A percentile compares a stretch with the other conserved stretches of the same genome.
Evolutionary conservation across 2,329 filamentous ascomycete species (phyloP).

Genomic region (Ophiocordyceps camponoti-rufipedis): DNA sequence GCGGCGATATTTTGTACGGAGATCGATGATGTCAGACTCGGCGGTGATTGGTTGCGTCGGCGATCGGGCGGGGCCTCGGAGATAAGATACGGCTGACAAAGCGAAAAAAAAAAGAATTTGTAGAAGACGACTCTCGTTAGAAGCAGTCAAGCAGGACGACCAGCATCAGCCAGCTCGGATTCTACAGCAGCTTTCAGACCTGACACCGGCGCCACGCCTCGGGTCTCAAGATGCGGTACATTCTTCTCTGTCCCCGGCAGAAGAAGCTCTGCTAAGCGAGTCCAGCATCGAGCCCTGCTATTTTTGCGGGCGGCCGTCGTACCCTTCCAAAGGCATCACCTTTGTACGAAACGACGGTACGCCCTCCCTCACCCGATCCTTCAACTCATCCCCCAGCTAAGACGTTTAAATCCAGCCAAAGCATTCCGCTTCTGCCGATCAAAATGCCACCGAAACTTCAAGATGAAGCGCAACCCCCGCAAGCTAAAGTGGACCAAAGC

Average conservation of each 20-base stretch:
- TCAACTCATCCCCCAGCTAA: background rate
- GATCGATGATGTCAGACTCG: background rate
- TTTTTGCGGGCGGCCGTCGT: conserved; percentile 29
- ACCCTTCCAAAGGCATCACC: conserved; percentile 36
- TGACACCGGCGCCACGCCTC: background rate
- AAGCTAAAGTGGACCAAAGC: conserved; percentile 97
- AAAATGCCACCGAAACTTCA: conserved; percentile 56
- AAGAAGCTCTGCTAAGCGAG: background rate
- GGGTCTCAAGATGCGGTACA: conserved; percentile 3
- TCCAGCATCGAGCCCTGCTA: conserved; percentile 25
- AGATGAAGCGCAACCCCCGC: conserved; percentile 95
- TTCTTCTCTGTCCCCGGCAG: background rate
- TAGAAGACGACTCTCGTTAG: background rate
- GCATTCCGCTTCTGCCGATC: conserved; percentile 40
- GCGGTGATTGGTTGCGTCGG: background rate
- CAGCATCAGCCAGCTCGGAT: background rate
- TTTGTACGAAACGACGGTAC: conserved; percentile 30
- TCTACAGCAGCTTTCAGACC: background rate
- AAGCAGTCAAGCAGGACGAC: background rate
- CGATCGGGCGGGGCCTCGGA: background rate
- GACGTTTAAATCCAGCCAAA: conserved; percentile 13
- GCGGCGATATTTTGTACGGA: background rate
- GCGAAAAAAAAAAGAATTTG: background rate
- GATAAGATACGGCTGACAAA: background rate
- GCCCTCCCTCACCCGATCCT: background rate